These are phyloP conservation scores for Starmerella vitae DNA, from an alignment of 805 yeast species.

Conservation along the genomic window DNA sequence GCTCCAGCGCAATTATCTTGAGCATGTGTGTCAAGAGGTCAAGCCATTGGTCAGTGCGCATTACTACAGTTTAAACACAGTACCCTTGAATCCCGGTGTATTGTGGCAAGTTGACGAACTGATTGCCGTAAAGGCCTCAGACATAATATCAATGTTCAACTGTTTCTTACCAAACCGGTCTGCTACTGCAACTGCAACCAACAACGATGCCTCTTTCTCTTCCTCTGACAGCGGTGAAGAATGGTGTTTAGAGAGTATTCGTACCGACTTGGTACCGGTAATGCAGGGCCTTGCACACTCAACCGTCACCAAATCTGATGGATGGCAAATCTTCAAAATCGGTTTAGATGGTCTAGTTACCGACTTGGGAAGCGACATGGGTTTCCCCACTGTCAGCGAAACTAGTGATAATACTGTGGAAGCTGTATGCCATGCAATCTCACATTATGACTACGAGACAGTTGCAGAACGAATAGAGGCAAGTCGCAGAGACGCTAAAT, in stretches of 20 bases:
- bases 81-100: no score
- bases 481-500: slow-evolving; percentile 14
- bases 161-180: slow-evolving; percentile 13
- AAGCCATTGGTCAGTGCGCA: no score
- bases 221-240: no score
- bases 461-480: slow-evolving; percentile 1
- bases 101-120: slow-evolving; percentile 19
- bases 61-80: no score
- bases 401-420: neutral
- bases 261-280: slow-evolving; percentile 26
- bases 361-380: slow-evolving; percentile 21
- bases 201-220: no score
- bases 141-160: slow-evolving; percentile 22
- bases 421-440: slow-evolving; percentile 12
- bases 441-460: slow-evolving; percentile 3
- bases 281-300: slow-evolving; percentile 20
- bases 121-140: slow-evolving; percentile 25
- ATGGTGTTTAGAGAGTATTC: slow-evolving; percentile 27
- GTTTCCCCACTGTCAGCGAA: slow-evolving; percentile 3
- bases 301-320: slow-evolving; percentile 17
- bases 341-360: slow-evolving; percentile 23
- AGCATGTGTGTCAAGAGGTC: neutral
- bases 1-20: neutral
- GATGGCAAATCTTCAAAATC: slow-evolving; percentile 27
- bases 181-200: slow-evolving; percentile 3